Base-by-base conservation (phyloP, 192 early-diverging fungal species). In the Jimgerdemannia lactiflua region DNA sequence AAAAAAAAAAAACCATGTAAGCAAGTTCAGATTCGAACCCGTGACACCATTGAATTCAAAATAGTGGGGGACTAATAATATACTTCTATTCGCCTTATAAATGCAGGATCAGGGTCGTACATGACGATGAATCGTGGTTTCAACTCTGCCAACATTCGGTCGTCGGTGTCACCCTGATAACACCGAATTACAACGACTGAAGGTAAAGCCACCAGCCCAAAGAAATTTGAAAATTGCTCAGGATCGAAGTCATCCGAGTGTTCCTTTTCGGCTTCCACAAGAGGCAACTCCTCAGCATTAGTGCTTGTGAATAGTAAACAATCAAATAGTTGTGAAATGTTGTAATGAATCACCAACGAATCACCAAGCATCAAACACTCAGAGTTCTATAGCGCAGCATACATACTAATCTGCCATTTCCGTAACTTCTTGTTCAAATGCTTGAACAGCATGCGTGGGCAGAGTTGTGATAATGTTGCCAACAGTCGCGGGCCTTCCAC, bases 31-130 rank as follows among this genome's bases (percentile, higher is more conserved):
- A n/a, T n/a, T n/a, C n/a, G n/a, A n/a, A n/a, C n/a, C n/a, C n/a
- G n/a, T n/a, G n/a, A n/a, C n/a, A n/a, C n/a, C n/a, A n/a, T n/a
- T n/a, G n/a, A n/a, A n/a, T n/a, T n/a, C n/a, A n/a, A n/a, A 64
- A 14, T 64, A n/a, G 64, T 64, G n/a, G 10, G 11, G 64, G 77
- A 80, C 81, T 67, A 42, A 40, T 68, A 14, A 11, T 65, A 41
- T 76, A 95, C 86, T 83, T 99, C 98, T 14, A 98, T 82, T 71
- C 94, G 82, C 17, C 97, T 86, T 20, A 99, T 87, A 87, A 98
- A 98, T 19, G 86, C 91, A 0, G 93, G 85, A 71, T 96, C 91
- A 3, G 96, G 95, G 74, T 97, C 93, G 77, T 96, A 98, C 90
- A 98, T 91, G 20, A 99, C 87, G 19, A 99, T 91, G 42, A 90